Evolutionary conservation across 305 asterid genomes (phyloP).

Genomic region (Solanum hybrid): DNA sequence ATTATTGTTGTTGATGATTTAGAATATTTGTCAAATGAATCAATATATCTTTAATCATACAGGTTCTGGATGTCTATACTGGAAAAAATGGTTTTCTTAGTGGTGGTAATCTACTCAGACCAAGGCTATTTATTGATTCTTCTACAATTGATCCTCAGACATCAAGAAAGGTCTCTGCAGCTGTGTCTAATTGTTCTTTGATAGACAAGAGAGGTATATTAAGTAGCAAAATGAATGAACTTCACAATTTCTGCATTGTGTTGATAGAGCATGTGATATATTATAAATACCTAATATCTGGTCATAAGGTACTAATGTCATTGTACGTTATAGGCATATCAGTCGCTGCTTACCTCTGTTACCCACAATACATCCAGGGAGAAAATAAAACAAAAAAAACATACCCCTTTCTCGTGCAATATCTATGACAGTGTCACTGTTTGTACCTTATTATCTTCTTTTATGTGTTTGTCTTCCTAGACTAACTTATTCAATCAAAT

Average conservation of each 20-base stretch:
- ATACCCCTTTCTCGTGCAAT: background rate
- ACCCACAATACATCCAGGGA: background rate
- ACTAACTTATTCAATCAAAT: background rate
- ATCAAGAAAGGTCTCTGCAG: slow-evolving; percentile 60
- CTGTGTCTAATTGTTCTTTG: slow-evolving; percentile 31
- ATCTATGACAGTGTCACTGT: background rate
- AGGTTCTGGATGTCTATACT: slow-evolving; percentile 84
- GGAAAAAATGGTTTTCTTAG: slow-evolving; percentile 72
- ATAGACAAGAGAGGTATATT: slow-evolving; percentile 39
- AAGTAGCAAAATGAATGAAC: background rate
- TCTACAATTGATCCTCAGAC: slow-evolving; percentile 96
- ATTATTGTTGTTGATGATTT: background rate
- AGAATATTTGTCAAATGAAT: background rate
- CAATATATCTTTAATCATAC: slow-evolving; percentile 5
- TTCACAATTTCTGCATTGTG: background rate
- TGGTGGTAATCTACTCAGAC: slow-evolving; percentile 35
- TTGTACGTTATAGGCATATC: background rate
- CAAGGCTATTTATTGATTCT: slow-evolving; percentile 77
- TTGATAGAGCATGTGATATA: background rate
- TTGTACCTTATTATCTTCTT: background rate
- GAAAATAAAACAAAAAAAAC: background rate
- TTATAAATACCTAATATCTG: background rate
- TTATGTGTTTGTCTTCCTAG: background rate
- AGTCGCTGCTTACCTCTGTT: background rate
- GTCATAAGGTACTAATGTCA: background rate